phyloP scores from a whole-genome alignment of 202 grass and related monocot genomes.

The Carex arenaria region DNA sequence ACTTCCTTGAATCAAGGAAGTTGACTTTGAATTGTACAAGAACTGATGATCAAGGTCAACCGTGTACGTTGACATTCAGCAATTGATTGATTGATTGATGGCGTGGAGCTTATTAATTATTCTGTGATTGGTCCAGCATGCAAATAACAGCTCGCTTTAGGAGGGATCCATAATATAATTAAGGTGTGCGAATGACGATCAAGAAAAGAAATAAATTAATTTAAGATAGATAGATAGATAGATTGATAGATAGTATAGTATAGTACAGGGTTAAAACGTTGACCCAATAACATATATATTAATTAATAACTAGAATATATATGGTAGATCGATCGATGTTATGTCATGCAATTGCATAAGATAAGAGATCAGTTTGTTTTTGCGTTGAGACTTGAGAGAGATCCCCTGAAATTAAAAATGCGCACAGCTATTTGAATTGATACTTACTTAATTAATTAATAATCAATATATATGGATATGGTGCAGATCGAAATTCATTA shows the following conservation, averaged over 20 bases:
- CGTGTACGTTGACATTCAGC: slow-evolving; percentile 16
- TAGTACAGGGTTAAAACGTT: slow-evolving; percentile 20
- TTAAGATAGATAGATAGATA: background rate
- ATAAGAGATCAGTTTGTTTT: too few species aligned
- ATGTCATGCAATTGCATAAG: slow-evolving; percentile 14
- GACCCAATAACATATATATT: slow-evolving; percentile 18
- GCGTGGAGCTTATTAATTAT: background rate
- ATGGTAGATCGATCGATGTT: too few species aligned
- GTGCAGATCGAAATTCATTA: too few species aligned
- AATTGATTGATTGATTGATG: background rate
- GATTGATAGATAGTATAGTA: background rate
- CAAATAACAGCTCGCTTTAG: background rate
- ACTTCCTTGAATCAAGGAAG: slow-evolving; percentile 78
- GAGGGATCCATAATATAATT: background rate
- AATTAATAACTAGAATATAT: too few species aligned
- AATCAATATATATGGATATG: too few species aligned
- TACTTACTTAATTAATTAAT: too few species aligned
- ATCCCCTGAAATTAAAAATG: background rate
- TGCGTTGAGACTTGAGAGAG: background rate
- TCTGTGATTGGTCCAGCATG: slow-evolving; percentile 14
- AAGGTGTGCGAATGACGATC: background rate
- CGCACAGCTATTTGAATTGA: too few species aligned
- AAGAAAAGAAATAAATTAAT: background rate
- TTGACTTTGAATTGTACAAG: slow-evolving; percentile 6
- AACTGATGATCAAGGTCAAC: background rate